These are phyloP conservation scores for Sarcomyxa edulis DNA, from an alignment of 768 basidiomycete species.

Conservation along the genomic window DNA sequence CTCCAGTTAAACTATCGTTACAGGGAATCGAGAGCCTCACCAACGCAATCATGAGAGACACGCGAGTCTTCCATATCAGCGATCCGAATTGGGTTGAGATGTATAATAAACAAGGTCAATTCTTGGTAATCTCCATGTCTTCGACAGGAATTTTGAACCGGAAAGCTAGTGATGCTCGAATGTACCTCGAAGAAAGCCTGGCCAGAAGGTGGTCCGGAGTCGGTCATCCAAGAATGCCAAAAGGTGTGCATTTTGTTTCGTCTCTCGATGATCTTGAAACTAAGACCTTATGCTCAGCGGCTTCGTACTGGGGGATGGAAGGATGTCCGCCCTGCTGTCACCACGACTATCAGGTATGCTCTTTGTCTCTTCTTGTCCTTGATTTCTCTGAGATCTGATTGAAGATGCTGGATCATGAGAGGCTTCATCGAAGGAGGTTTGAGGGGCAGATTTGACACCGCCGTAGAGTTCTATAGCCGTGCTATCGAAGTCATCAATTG, in stretches of 20 bases:
- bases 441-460: slow-evolving; percentile 11
- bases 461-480: slow-evolving; percentile 27
- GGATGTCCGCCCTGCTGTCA: slow-evolving; percentile 27
- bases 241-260: too few species aligned
- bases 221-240: background rate
- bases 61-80: slow-evolving; percentile 31
- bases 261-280: too few species aligned
- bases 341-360: slow-evolving; percentile 31
- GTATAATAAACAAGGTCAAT: slow-evolving; percentile 31
- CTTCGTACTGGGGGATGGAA: slow-evolving; percentile 15
- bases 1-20: background rate
- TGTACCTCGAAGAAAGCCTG: background rate
- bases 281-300: too few species aligned
- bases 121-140: too few species aligned
- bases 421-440: slow-evolving; percentile 23
- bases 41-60: slow-evolving; percentile 34
- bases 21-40: slow-evolving; percentile 26
- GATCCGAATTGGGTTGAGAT: slow-evolving; percentile 25
- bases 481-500: slow-evolving; percentile 37
- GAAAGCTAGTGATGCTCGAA: background rate
- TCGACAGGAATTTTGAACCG: too few species aligned
- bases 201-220: slow-evolving; percentile 1
- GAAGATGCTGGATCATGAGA: slow-evolving; percentile 34
- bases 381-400: slow-evolving; percentile 2
- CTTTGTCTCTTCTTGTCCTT: too few species aligned